A percentile compares a stretch with the other conserved stretches of the same genome.
Conservation (phyloP, 1,284 basidiomycete species). For the Flammula alnicola region DNA sequence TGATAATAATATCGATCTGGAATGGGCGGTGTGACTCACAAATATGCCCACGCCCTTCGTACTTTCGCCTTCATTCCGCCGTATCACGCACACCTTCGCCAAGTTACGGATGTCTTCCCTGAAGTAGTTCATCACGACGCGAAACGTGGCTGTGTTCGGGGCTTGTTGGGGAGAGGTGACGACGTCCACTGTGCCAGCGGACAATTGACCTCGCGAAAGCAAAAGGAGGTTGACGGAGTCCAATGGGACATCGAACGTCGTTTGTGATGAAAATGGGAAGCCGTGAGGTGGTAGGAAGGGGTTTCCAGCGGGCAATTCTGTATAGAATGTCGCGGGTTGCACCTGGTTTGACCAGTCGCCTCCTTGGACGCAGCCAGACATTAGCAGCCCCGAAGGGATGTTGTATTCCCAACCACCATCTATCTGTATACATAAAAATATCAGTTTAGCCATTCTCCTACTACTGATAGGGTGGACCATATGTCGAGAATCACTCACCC, state of each 20-base stretch:
- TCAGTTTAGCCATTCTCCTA: not conserved
- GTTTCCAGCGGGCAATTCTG: too few relatives aligned
- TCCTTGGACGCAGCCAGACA: constrained; percentile 1
- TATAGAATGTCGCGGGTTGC: not conserved
- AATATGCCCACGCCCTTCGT: constrained; percentile 43
- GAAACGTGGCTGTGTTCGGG: constrained; percentile 34
- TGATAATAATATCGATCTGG: too few relatives aligned
- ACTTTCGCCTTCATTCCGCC: constrained; percentile 26
- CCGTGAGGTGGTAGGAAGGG: not conserved
- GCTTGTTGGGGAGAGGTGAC: constrained; percentile 28
- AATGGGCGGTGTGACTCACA: constrained; percentile 36
- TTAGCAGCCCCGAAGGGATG: not conserved
- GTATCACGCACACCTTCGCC: constrained; percentile 38
- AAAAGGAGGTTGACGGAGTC: constrained; percentile 43
- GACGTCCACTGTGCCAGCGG: constrained; percentile 32
- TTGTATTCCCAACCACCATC: not conserved
- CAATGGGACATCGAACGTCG: constrained; percentile 37
- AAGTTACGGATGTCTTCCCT: constrained; percentile 28
- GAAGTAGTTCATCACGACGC: constrained; percentile 36
- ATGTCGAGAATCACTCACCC: too few relatives aligned
- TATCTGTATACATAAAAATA: not conserved
- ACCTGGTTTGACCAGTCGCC: not conserved
- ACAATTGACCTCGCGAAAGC: constrained; percentile 39
- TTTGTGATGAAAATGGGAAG: not conserved
- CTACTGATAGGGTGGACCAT: too few relatives aligned